Evolutionary conservation across 129 eudicot genomes (phyloP).

Genomic region (Escallonia rubra): DNA sequence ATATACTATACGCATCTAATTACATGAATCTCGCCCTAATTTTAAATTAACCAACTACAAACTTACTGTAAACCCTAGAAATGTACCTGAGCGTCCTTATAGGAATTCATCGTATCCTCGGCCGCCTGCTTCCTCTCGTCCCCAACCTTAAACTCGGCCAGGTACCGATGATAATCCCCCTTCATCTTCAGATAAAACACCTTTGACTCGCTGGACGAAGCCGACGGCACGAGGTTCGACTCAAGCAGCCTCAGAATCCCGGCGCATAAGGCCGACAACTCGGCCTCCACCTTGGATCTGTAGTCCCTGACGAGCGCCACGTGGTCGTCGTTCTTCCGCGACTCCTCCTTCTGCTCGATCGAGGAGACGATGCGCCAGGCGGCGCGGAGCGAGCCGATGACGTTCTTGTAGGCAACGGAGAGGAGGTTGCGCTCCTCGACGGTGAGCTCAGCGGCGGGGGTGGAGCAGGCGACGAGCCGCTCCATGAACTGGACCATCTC

Average conservation of each 20-base stretch:
- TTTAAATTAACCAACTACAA: not conserved
- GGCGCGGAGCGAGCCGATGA: slow-evolving; percentile 81
- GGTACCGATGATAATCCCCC: slow-evolving; percentile 67
- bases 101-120: slow-evolving; percentile 61
- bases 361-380: slow-evolving; percentile 80
- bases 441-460: slow-evolving; percentile 49
- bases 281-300: slow-evolving; percentile 54
- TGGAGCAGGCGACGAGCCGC: slow-evolving; percentile 39
- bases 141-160: slow-evolving; percentile 58
- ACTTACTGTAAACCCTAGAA: not conserved
- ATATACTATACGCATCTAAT: too few species aligned
- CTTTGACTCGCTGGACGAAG: slow-evolving; percentile 52
- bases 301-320: slow-evolving; percentile 56
- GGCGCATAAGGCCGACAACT: slow-evolving; percentile 41
- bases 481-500: slow-evolving; percentile 71
- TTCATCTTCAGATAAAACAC: slow-evolving; percentile 82
- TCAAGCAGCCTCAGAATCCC: slow-evolving; percentile 54
- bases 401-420: slow-evolving; percentile 69
- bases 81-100: slow-evolving; percentile 84
- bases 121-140: slow-evolving; percentile 60
- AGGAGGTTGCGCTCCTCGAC: slow-evolving; percentile 78
- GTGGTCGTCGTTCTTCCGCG: slow-evolving; percentile 63
- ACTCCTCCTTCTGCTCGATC: slow-evolving; percentile 73
- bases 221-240: slow-evolving; percentile 42
- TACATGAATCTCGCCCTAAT: not conserved